Percentiles rank a stretch among this genome's conserved stretches.
Evolutionary conservation across 2,329 filamentous ascomycete species (phyloP).

Genomic region (Trichoderma polysporum): DNA sequence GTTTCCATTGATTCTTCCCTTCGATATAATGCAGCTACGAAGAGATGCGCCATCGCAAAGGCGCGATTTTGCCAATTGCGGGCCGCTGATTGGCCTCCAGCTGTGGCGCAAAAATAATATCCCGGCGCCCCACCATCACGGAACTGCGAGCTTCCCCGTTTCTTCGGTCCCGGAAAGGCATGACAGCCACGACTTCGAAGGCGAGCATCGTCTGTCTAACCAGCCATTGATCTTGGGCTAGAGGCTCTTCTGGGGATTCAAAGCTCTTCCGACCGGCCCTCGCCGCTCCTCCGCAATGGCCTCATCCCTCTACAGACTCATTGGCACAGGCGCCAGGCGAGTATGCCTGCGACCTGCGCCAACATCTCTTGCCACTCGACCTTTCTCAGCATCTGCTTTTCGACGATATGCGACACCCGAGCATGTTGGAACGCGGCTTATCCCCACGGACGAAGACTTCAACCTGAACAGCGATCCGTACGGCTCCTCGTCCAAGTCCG

Average conservation of each 20-base stretch:
- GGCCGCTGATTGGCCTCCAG: constrained; percentile 31
- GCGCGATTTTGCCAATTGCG: constrained; percentile 27
- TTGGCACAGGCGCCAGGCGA: constrained; percentile 68
- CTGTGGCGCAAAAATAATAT: constrained; percentile 33
- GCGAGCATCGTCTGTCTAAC: constrained; percentile 29
- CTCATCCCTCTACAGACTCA: constrained; percentile 66
- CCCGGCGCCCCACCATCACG: constrained; percentile 33
- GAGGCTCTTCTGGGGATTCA: constrained; percentile 37
- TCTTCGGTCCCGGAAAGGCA: constrained; percentile 29
- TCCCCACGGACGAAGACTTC: constrained; percentile 67
- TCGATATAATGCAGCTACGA: not conserved
- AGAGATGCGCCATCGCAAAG: not conserved
- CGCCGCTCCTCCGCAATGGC: constrained; percentile 57
- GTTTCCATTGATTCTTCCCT: not conserved
- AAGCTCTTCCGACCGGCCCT: constrained; percentile 31
- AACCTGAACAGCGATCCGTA: constrained; percentile 51
- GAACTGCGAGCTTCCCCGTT: constrained; percentile 34
- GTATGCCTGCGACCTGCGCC: constrained; percentile 54
- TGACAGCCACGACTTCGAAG: constrained; percentile 35
- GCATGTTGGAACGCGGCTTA: constrained; percentile 56
- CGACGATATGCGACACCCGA: constrained; percentile 62
- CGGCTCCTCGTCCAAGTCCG: constrained; percentile 44
- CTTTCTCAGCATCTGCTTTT: constrained; percentile 64
- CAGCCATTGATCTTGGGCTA: constrained; percentile 39
- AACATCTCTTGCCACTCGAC: constrained; percentile 46